Evolutionary conservation across 73 alveolate genomes (phyloP).

Genomic region (Uronychia setigera): DNA sequence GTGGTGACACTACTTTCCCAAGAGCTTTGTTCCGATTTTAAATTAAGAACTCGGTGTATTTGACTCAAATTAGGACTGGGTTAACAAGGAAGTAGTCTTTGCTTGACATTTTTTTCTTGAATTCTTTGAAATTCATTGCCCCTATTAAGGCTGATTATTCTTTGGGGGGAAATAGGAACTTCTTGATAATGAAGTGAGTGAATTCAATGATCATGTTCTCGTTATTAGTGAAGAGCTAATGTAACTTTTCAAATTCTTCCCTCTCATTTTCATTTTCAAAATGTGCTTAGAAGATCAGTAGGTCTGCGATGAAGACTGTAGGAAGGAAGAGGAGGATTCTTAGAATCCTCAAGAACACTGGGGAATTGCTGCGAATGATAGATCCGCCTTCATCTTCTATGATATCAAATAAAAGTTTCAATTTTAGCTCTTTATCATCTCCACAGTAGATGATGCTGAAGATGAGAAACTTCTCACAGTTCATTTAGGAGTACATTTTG

Average conservation of each 20-base stretch:
- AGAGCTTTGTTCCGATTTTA: neutral
- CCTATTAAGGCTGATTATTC: neutral
- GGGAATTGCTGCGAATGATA: neutral
- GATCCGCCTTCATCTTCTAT: neutral
- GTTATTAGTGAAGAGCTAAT: neutral
- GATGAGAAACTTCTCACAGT: neutral
- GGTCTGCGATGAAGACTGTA: neutral
- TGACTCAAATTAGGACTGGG: neutral
- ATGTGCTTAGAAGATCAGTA: neutral
- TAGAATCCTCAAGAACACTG: neutral
- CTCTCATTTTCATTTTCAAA: neutral
- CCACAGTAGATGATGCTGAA: neutral
- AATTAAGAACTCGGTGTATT: neutral
- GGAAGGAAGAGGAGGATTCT: neutral
- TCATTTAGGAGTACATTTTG: too few species aligned
- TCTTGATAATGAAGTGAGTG: neutral
- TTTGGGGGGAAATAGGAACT: neutral
- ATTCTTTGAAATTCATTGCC: neutral
- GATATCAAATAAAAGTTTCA: neutral
- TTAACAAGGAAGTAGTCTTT: neutral
- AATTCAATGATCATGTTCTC: neutral
- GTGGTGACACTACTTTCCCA: neutral
- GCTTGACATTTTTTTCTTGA: neutral
- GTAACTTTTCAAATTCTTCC: neutral
- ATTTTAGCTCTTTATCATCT: too few species aligned